Evolutionary conservation across 2,329 filamentous ascomycete genomes (phyloP), one percentile per base, ranked within the genome.

Genomic region (Trichoderma pleuroti): DNA sequence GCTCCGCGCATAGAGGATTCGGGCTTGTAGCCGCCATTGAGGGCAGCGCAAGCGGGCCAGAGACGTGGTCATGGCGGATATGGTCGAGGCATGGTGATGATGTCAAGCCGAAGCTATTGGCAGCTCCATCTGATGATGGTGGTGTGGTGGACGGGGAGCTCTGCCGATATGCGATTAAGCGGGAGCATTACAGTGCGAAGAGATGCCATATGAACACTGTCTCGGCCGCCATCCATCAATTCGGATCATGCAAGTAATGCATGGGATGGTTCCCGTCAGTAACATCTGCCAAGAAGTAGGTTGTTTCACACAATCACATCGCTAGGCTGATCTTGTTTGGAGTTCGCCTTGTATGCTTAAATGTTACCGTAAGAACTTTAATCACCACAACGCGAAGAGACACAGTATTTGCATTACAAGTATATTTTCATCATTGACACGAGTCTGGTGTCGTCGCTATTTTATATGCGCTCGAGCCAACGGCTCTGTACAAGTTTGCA

Each of bases 61-160:
- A 70, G 75, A 72, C 71, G 75, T 75, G 60, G 80, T 80, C 79
- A 81, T 81, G 74, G 56, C 65, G 56, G 39, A 28, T 68, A 60
- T 42, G 61, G 39, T 12, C 39, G 65, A 68, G 39, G 54, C 65
- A 68, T 68, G 56, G 56, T 36, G 57, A 60, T 61, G 56, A 61
- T 61, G 65, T 68, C 65, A 61, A 68, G 65, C 39, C 36, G 56
- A 34, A 59, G 56, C 56, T 61, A 21, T 52, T 42, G 1, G 39
- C 26, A 68, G 65, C 65, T 68, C 32, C 18, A 52, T 68, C 65
- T 49, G 30, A 60, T 61, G 65, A 36, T 36, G 36, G 64, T 67
- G 56, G 65, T 68, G 65, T 67, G 65, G 56, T 60, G 54, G 65
- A 11, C n/a, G 36, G 30, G n/a, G 65, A 68, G 65, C 54, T 68